Evolutionary conservation across 106 monocot species (phyloP).

Genomic region (Dendrobium chrysotoxum): DNA sequence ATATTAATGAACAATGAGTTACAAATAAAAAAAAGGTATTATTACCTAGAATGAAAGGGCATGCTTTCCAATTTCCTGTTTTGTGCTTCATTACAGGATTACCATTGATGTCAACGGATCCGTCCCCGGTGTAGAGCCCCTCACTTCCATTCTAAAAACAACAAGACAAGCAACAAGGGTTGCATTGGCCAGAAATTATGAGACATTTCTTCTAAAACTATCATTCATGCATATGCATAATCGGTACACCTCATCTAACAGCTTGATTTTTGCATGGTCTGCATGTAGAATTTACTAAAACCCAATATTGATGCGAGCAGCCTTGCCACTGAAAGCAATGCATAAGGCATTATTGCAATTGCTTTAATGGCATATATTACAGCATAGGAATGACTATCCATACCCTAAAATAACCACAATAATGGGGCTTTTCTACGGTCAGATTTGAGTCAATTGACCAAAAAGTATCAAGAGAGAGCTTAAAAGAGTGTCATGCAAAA

Average conservation of each 20-base stretch:
- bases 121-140: constrained; percentile 35
- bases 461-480: no score
- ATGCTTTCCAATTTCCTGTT: constrained; percentile 41
- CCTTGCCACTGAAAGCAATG: no score
- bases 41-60: constrained; percentile 49
- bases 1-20: not conserved
- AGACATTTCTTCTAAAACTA: not conserved
- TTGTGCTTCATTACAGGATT: constrained; percentile 37
- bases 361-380: no score
- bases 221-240: not conserved
- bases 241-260: not conserved
- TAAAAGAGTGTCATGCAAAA: no score
- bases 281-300: not conserved
- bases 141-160: constrained; percentile 15
- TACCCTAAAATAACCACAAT: no score
- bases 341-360: no score
- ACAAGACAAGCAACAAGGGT: not conserved
- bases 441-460: no score
- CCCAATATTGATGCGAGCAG: no score
- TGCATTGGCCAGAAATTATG: not conserved
- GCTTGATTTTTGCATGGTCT: not conserved
- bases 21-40: not conserved
- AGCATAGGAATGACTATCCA: no score
- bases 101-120: constrained; percentile 41
- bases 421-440: no score